Evolutionary conservation across 2,329 filamentous ascomycete species (phyloP).

Genomic region (Talaromyces pinophilus): DNA sequence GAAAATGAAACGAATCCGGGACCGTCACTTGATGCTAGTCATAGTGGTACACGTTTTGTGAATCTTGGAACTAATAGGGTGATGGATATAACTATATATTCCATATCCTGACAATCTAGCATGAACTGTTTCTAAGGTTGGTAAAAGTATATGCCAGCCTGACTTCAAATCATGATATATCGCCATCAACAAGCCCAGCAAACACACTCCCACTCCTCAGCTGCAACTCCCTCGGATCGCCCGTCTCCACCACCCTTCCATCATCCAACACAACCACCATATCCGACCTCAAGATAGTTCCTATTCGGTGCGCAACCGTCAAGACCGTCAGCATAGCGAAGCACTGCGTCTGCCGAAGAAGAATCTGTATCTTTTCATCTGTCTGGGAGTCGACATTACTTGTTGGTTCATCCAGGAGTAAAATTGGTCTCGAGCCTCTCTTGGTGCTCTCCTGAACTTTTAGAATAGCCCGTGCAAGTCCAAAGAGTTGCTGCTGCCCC

Average conservation of each 20-base stretch:
- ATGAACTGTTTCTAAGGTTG: neutral
- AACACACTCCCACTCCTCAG: neutral
- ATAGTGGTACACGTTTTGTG: neutral
- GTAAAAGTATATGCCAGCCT: neutral
- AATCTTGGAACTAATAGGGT: neutral
- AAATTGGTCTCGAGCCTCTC: conserved; percentile 35
- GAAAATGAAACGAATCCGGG: neutral
- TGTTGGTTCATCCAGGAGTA: conserved; percentile 48
- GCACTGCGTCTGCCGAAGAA: conserved; percentile 50
- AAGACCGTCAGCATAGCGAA: conserved; percentile 61
- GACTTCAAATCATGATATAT: neutral
- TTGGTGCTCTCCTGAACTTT: conserved; percentile 5
- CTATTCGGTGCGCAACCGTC: conserved; percentile 58
- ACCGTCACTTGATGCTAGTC: neutral
- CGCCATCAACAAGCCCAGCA: neutral
- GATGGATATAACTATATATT: neutral
- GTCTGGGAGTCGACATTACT: conserved; percentile 47
- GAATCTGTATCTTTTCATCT: conserved; percentile 57
- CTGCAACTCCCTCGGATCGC: conserved; percentile 31
- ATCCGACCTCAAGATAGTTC: conserved; percentile 44
- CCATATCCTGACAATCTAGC: neutral
- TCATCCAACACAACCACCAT: conserved; percentile 39
- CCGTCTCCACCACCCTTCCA: conserved; percentile 38
- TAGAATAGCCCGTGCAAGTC: conserved; percentile 61
- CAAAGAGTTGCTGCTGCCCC: conserved; percentile 66